Conservation (phyloP, 768 basidiomycete genomes). For the Tephrocybe sp. region DNA sequence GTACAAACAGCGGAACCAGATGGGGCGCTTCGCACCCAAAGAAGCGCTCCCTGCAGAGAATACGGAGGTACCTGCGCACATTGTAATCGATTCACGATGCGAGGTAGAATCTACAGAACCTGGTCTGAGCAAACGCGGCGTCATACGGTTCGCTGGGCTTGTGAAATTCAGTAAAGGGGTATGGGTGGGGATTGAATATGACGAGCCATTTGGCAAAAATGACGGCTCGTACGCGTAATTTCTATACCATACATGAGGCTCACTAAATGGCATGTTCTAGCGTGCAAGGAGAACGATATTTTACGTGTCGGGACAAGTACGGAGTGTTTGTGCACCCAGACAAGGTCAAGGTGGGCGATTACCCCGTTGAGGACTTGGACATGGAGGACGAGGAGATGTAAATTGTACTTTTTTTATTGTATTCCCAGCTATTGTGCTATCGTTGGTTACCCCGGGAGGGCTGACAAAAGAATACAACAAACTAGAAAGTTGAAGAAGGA, state of each 20-base stretch:
- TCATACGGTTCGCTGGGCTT: constrained; percentile 79
- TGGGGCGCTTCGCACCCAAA: constrained; percentile 81
- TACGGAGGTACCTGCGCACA: constrained; percentile 36
- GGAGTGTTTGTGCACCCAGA: constrained; percentile 89
- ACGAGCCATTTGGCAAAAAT: constrained; percentile 94
- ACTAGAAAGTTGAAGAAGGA: constrained; percentile 33
- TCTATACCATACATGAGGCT: constrained; percentile 1
- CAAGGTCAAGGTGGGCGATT: constrained; percentile 80
- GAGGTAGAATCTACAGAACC: constrained; percentile 73
- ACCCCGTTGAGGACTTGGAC: constrained; percentile 76
- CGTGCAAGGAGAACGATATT: constrained; percentile 84
- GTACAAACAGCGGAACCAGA: constrained; percentile 82
- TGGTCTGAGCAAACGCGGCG: constrained; percentile 75
- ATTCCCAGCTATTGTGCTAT: constrained; percentile 6
- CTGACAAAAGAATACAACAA: constrained; percentile 6
- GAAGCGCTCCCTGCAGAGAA: constrained; percentile 31
- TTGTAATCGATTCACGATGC: constrained; percentile 74
- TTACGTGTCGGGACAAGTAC: constrained; percentile 69
- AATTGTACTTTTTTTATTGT: constrained; percentile 5
- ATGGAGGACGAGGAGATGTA: constrained; percentile 78
- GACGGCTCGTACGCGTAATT: constrained; percentile 78
- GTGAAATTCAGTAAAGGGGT: constrained; percentile 72
- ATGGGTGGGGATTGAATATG: constrained; percentile 94
- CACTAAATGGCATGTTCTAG: constrained; percentile 35
- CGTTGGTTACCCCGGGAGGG: constrained; percentile 5